Conservation (phyloP, 345 rosid genomes). For the Acer yangbiense region DNA sequence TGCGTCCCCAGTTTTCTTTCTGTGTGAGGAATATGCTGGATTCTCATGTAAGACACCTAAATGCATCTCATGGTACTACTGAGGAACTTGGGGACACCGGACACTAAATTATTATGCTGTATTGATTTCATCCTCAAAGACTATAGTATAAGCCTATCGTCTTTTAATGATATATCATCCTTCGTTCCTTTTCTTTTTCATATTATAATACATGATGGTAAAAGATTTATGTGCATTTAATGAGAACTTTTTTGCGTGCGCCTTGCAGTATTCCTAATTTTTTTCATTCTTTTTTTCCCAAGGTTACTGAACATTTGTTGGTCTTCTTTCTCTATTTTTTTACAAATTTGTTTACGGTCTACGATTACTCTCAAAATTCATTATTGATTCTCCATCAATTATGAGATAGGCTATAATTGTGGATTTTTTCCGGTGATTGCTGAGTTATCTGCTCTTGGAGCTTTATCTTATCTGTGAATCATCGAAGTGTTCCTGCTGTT, state of each 20-base stretch:
- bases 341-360: not conserved
- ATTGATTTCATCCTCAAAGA: too few relatives aligned
- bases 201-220: not conserved
- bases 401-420: not conserved
- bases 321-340: not conserved
- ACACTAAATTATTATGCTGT: too few relatives aligned
- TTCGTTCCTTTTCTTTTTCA: too few relatives aligned
- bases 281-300: not conserved
- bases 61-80: conserved; percentile 17
- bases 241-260: too few relatives aligned
- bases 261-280: not conserved
- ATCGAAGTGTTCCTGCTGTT: not conserved
- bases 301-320: not conserved
- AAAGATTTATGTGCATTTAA: not conserved
- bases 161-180: too few relatives aligned
- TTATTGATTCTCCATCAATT: not conserved
- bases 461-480: not conserved
- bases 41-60: conserved; percentile 8
- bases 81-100: not conserved
- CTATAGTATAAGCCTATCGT: too few relatives aligned
- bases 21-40: not conserved
- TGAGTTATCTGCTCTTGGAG: too few relatives aligned
- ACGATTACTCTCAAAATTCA: not conserved
- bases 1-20: not conserved
- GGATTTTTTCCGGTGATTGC: not conserved